Conservation (phyloP, 768 basidiomycete genomes). For the Mycena galericulata region DNA sequence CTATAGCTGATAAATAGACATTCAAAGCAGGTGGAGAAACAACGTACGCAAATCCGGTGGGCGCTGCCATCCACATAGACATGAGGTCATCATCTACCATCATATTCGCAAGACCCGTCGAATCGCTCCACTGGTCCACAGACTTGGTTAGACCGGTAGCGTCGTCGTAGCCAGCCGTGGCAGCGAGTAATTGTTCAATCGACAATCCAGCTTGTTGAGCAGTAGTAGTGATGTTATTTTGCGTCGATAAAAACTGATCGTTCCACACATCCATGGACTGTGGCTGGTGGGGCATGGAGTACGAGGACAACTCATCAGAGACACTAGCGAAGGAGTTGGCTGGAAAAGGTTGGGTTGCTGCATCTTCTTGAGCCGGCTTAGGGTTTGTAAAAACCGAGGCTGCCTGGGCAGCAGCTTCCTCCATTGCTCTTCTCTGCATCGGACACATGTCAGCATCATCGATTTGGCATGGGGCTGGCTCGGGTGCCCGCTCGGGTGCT, state of each 20-base stretch:
- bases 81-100: conserved; percentile 30
- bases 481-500: background rate
- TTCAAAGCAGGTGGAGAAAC: background rate
- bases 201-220: conserved; percentile 17
- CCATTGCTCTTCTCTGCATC: background rate
- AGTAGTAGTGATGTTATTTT: background rate
- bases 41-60: conserved; percentile 21
- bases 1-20: background rate
- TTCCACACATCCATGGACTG: conserved; percentile 22
- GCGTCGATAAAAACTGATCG: background rate
- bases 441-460: conserved; percentile 35
- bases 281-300: background rate
- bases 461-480: background rate
- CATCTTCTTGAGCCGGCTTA: background rate
- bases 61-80: conserved; percentile 28
- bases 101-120: conserved; percentile 31
- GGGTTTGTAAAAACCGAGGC: conserved; percentile 11
- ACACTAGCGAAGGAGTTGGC: background rate
- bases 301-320: conserved; percentile 18
- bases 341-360: no score
- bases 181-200: conserved; percentile 31
- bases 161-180: conserved; percentile 28
- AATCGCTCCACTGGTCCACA: conserved; percentile 25
- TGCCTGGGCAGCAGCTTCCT: background rate
- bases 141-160: conserved; percentile 20